A percentile compares a stretch with the other conserved stretches of the same genome.
These are phyloP conservation scores for Rhytidiadelphus loreus DNA, from an alignment of 225 moss, liverwort and hornwort species.

Conservation along the genomic window DNA sequence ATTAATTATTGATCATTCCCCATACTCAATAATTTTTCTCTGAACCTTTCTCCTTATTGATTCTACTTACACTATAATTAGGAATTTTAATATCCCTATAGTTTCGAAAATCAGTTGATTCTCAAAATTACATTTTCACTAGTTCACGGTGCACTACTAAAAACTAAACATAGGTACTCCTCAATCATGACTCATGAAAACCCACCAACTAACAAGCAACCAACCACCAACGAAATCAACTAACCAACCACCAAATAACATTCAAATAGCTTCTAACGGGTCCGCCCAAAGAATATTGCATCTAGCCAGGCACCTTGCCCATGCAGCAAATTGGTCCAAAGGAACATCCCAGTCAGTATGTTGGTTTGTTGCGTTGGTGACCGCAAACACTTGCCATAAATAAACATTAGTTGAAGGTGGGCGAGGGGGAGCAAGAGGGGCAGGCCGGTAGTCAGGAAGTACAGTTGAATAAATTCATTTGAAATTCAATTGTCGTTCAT, in stretches of 20 bases:
- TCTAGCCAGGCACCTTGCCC: too few species aligned
- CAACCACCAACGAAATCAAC: too few species aligned
- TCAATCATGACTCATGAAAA: neutral
- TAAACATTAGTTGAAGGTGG: neutral
- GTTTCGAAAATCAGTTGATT: neutral
- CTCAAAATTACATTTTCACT: too few species aligned
- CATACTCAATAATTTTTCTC: neutral
- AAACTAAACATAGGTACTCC: neutral
- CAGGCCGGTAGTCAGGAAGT: neutral
- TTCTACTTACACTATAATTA: too few species aligned
- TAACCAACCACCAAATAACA: too few species aligned
- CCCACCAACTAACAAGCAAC: neutral
- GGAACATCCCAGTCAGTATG: neutral
- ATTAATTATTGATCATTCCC: neutral
- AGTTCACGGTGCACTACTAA: neutral
- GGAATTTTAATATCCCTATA: neutral
- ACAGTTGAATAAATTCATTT: neutral
- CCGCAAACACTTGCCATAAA: neutral
- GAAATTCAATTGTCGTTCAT: too few species aligned
- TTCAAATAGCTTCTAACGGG: too few species aligned
- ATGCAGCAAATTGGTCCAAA: too few species aligned
- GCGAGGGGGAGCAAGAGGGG: neutral
- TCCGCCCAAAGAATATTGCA: too few species aligned
- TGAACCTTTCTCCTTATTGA: neutral
- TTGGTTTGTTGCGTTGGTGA: neutral